Base-by-base conservation (phyloP, 169 alveolate genomes). In the Babesia ovata region DNA sequence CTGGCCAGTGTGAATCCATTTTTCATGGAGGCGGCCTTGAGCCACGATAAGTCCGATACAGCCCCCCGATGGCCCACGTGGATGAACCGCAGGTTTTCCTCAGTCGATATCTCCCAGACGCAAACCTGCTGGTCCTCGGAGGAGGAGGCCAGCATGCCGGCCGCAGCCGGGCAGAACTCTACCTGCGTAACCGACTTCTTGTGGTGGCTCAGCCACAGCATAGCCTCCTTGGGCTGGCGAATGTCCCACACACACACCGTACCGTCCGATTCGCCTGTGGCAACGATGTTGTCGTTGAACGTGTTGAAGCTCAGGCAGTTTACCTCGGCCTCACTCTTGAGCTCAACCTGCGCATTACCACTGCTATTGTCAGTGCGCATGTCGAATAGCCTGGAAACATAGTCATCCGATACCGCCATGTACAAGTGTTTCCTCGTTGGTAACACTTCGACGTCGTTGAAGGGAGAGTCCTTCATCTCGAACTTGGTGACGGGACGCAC, bases 51-150 rank as follows among this genome's bases (percentile, higher is more conserved):
- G 50, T 89, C 93, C 46, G 82, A 76, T 4, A 89, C 92, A 52
- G 87, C 74, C 21, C 79, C 93, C 42, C 84, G 70, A 63, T 89
- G 93, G 0, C 93, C 93, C 9, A 83, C 88, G 58, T 89, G 93
- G 0, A 85, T 86, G 52, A 89, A 89, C 13, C 85, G 48, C 45
- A 89, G 85, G 36, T 85, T 79, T 17, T 89, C 84, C 17, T 73
- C 74, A n/a, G 69, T 26, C 29, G 79, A 71, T 29, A 89, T 65
- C 60, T 89, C 93, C 86, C 89, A 89, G 29, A 89, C 74, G 54
- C 91, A 89, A 44, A 88, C 88, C 45, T 86, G 70, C 13, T 81
- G 65, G 70, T 89, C 93, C 56, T 85, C 76, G 26, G 93, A 89
- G 22, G 91, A 74, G 13, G 93, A 72, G 28, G 90, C 93, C 60